A percentile compares a stretch with the other conserved stretches of the same genome.
Conservation (phyloP, 805 yeast genomes). For the Ogataea pini region DNA sequence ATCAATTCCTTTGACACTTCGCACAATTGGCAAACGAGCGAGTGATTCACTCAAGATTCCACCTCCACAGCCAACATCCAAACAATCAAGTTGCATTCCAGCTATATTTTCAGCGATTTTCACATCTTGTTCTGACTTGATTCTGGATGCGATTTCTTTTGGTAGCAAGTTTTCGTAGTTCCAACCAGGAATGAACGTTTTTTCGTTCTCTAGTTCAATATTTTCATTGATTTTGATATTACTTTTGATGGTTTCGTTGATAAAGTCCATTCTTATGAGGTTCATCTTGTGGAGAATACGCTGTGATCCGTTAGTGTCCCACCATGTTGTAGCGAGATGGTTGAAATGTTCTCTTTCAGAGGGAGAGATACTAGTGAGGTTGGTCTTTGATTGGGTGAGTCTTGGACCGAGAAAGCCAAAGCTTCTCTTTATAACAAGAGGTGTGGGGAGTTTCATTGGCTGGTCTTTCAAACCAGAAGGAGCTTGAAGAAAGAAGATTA, state of each 20-base stretch:
- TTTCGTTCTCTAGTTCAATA: constrained; percentile 39
- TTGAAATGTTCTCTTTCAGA: constrained; percentile 82
- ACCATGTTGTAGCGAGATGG: constrained; percentile 92
- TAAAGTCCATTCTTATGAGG: constrained; percentile 82
- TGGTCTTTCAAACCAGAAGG: too few relatives aligned
- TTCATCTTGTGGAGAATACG: constrained; percentile 95
- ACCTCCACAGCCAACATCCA: constrained; percentile 99
- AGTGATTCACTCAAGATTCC: constrained; percentile 87
- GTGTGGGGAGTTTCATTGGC: neutral
- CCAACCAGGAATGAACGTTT: constrained; percentile 76
- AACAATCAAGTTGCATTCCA: constrained; percentile 47
- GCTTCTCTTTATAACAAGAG: neutral
- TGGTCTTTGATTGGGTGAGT: neutral
- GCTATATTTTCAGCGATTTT: constrained; percentile 41
- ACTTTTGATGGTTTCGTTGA: constrained; percentile 56
- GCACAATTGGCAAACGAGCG: constrained; percentile 69
- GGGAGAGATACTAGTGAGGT: constrained; percentile 43
- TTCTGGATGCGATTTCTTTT: constrained; percentile 45
- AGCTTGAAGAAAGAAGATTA: too few relatives aligned
- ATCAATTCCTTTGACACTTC: constrained; percentile 78
- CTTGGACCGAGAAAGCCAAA: neutral
- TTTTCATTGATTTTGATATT: constrained; percentile 47
- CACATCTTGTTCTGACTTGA: constrained; percentile 50
- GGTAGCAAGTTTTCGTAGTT: constrained; percentile 65
- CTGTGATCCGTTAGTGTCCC: constrained; percentile 95